Base-by-base conservation (phyloP, 805 yeast genomes). In the Nakazawaea anatomiae region DNA sequence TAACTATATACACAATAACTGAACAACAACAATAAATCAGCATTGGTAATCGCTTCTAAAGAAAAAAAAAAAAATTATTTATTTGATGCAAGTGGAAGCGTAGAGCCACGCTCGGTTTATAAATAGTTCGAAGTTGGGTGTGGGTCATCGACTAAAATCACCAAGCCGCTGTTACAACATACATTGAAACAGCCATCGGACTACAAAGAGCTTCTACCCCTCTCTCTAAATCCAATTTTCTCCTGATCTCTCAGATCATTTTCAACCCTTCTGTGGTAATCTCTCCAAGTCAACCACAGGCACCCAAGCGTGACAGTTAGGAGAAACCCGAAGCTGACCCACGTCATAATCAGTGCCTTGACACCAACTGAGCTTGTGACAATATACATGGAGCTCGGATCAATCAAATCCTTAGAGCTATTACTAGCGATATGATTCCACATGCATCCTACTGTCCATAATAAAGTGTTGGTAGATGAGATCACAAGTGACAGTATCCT, bases 391-490 rank as follows among this genome's bases (percentile, higher is more conserved):
- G 85, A 78, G 10, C 85, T 72, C 1, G 69, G 63, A 3, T 74
- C 73, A 0, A 79, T 71, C 34, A 82, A 59, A n/a, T 60, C 56
- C 6, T 60, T 57, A 4, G 77, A 72, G 2, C 83, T 66, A 39
- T 67, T 68, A 0, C 74, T 71, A 0, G 85, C 85, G 47, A 82
- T 80, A 57, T 80, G 82, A 46, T 75, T 75, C 70, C 86, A 75
- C 77, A 83, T 81, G 0, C 87, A 71, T 2, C 87, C 87, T 31
- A 82, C 64, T 0, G 86, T 87, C 85, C 87, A 82, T 2, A 82
- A 42, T 3, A 82, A 60, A 5, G 73, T 68, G 44, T 71, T 56
- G 0, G 67, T 52, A 0, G 71, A 62, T 18, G 76, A 64, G 30
- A 76, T 53, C 5, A 58, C 56, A 53, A 69, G 60, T 47, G 58